Percentiles rank a stretch among this genome's conserved stretches.
phyloP scores from a whole-genome alignment of 2,329 filamentous ascomycete genomes.

The Penicillium psychrosexuale region DNA sequence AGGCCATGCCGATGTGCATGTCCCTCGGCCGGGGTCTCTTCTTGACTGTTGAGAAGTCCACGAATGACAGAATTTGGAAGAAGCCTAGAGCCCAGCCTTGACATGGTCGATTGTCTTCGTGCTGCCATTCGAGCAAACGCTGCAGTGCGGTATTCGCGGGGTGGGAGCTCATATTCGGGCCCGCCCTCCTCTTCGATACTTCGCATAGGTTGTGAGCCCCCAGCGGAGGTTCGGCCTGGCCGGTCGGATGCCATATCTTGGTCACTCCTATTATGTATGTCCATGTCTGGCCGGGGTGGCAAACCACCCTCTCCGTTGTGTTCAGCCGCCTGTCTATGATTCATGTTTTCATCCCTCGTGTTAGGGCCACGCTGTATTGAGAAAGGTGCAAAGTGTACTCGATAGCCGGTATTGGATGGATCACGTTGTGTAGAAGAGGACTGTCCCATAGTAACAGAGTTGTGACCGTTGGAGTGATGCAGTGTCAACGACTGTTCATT shows the following conservation, averaged over 20 bases:
- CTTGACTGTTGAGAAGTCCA: conserved; percentile 44
- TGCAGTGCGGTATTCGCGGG: conserved; percentile 32
- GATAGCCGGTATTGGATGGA: conserved; percentile 27
- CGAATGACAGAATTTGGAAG: conserved; percentile 47
- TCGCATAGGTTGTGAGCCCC: conserved; percentile 26
- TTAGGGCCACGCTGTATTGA: conserved; percentile 20
- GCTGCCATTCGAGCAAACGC: conserved; percentile 36
- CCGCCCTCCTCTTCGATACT: conserved; percentile 39
- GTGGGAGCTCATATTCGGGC: conserved; percentile 31
- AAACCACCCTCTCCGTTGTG: conserved; percentile 23
- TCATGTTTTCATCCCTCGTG: conserved; percentile 38
- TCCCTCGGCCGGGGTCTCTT: conserved; percentile 47
- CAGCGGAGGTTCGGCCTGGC: conserved; percentile 7
- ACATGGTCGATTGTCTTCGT: conserved; percentile 48
- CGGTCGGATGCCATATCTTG: conserved; percentile 15
- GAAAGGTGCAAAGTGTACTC: conserved; percentile 21
- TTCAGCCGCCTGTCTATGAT: conserved; percentile 28
- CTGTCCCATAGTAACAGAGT: conserved; percentile 43
- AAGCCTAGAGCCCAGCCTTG: conserved; percentile 47
- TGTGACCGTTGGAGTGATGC: conserved; percentile 15
- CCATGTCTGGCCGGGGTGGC: conserved; percentile 17
- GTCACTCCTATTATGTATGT: conserved; percentile 7
- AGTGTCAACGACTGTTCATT: conserved; percentile 27
- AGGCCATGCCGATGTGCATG: conserved; percentile 45
- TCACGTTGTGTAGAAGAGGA: conserved; percentile 42